A percentile compares a stretch with the other conserved stretches of the same genome.
Evolutionary conservation across 1,284 basidiomycete species (phyloP).

Genomic region (Inonotus obliquus): DNA sequence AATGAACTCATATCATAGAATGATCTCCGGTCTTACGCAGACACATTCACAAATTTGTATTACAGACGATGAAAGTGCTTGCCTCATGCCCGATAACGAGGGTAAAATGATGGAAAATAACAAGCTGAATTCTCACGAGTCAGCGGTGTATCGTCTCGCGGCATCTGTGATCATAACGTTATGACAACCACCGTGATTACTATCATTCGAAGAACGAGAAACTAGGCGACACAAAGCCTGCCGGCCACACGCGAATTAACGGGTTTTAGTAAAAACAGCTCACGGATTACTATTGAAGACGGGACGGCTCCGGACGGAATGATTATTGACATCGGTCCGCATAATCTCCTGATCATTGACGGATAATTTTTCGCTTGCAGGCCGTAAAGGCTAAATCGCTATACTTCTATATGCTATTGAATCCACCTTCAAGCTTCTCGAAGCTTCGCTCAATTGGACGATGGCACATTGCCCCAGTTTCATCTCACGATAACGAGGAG

Average conservation of each 20-base stretch:
- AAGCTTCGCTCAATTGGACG: background rate
- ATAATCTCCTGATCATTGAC: background rate
- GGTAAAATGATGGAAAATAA: too few species aligned
- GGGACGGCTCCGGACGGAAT: background rate
- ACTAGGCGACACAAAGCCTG: background rate
- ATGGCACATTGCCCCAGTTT: background rate
- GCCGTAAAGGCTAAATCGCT: background rate
- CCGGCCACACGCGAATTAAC: background rate
- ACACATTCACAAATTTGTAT: background rate
- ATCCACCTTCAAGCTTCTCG: background rate
- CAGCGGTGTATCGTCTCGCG: too few species aligned
- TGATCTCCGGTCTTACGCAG: background rate
- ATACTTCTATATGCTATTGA: conserved; percentile 2
- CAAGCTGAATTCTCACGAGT: too few species aligned
- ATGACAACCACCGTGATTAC: too few species aligned
- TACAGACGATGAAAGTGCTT: background rate
- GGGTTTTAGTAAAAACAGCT: background rate
- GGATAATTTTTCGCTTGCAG: background rate
- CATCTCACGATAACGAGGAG: background rate
- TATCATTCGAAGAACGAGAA: too few species aligned
- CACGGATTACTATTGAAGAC: too few species aligned
- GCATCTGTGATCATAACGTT: too few species aligned
- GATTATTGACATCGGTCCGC: background rate
- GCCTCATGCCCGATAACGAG: background rate
- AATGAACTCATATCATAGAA: background rate